These are phyloP conservation scores for Cyclotella choctawhatcheeana DNA, from an alignment of 108 stramenopile genomes.

Conservation along the genomic window DNA sequence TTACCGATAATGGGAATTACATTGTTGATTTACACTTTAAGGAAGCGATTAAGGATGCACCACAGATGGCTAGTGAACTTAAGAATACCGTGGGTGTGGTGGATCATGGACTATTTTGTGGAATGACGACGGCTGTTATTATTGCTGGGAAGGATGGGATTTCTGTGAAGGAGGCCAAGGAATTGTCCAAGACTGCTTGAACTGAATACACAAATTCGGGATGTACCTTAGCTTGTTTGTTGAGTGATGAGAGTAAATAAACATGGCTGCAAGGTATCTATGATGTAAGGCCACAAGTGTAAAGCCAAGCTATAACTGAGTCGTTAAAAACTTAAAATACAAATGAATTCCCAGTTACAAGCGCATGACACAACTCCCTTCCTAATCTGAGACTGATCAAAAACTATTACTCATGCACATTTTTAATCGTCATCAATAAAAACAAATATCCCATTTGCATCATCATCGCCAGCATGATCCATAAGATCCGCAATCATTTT, in stretches of 20 bases:
- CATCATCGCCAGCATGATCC: slow-evolving; percentile 51
- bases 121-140: slow-evolving; percentile 96
- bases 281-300: no score
- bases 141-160: slow-evolving; percentile 96
- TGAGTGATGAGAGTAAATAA: no score
- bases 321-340: no score
- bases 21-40: slow-evolving; percentile 98
- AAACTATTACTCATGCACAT: not conserved
- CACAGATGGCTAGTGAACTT: slow-evolving; percentile 82
- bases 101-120: slow-evolving; percentile 98
- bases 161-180: slow-evolving; percentile 86
- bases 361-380: no score
- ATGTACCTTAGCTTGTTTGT: no score
- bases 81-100: slow-evolving; percentile 97
- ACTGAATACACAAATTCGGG: no score
- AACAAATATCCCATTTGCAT: slow-evolving; percentile 49
- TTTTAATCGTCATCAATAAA: slow-evolving; percentile 52
- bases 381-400: not conserved
- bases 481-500: slow-evolving; percentile 71
- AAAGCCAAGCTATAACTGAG: no score
- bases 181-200: no score
- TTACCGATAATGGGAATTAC: slow-evolving; percentile 99
- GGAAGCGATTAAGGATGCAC: slow-evolving; percentile 90
- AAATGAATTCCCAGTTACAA: no score
- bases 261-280: no score